phyloP scores from a whole-genome alignment of 2,329 filamentous ascomycete species.

The Parascedosporium putredinis region DNA sequence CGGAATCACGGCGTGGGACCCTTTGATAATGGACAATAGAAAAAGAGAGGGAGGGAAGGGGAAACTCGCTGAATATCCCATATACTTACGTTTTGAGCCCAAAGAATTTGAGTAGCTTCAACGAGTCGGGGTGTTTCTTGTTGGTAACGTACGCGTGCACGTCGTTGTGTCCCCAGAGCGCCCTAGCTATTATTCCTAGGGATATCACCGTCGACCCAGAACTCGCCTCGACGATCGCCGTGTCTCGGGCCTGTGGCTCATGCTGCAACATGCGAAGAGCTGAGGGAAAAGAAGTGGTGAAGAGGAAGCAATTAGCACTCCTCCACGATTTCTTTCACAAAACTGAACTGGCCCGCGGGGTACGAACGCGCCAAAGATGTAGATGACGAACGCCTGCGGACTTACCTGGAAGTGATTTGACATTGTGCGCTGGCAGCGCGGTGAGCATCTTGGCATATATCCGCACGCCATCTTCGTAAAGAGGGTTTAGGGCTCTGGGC shows the following conservation, averaged over 20 bases:
- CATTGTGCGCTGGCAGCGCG: slow-evolving; percentile 50
- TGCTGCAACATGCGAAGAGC: slow-evolving; percentile 27
- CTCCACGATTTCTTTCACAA: no score
- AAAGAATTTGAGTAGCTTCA: slow-evolving; percentile 24
- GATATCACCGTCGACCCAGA: slow-evolving; percentile 54
- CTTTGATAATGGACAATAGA: no score
- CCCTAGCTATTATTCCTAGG: slow-evolving; percentile 30
- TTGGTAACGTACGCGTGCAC: slow-evolving; percentile 37
- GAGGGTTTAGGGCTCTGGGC: slow-evolving; percentile 45
- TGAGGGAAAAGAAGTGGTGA: not conserved
- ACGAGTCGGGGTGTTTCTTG: slow-evolving; percentile 26
- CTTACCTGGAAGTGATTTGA: slow-evolving; percentile 49
- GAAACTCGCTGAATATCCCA: not conserved
- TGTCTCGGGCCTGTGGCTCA: slow-evolving; percentile 28
- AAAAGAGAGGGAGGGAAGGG: no score
- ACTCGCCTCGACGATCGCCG: slow-evolving; percentile 48
- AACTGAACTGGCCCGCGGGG: no score
- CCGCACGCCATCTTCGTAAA: slow-evolving; percentile 43
- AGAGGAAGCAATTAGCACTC: not conserved
- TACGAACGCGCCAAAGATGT: no score
- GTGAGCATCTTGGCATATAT: slow-evolving; percentile 58
- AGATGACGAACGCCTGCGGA: no score
- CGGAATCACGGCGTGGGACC: no score
- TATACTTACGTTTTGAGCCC: slow-evolving; percentile 21
- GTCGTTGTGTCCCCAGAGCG: slow-evolving; percentile 27